A percentile compares a stretch with the other conserved stretches of the same genome.
phyloP scores from a whole-genome alignment of 2,329 filamentous ascomycete species.

The Salinomyces thailandicus region DNA sequence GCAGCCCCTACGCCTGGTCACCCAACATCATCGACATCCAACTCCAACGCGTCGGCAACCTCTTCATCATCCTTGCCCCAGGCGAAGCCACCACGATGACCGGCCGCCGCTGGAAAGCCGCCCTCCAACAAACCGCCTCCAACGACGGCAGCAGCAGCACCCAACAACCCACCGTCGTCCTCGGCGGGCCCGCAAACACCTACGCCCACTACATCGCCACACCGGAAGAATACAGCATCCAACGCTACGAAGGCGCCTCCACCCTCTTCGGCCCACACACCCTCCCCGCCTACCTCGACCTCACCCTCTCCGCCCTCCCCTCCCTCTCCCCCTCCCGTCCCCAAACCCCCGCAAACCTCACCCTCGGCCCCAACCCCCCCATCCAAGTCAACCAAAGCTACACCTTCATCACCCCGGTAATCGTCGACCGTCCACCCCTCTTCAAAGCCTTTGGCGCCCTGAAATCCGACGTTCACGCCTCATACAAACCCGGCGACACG shows the following conservation, averaged over 20 bases:
- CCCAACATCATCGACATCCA: slow-evolving; percentile 90
- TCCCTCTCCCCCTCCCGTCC: slow-evolving; percentile 1
- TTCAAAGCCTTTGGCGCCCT: slow-evolving; percentile 63
- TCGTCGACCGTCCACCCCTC: slow-evolving; percentile 57
- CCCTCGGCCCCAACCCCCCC: slow-evolving; percentile 54
- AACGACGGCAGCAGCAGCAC: slow-evolving; percentile 5
- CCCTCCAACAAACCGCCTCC: slow-evolving; percentile 47
- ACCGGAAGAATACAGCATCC: slow-evolving; percentile 68
- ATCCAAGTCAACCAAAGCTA: slow-evolving; percentile 68
- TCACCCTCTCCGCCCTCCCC: slow-evolving; percentile 53
- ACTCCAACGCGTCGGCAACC: slow-evolving; percentile 68
- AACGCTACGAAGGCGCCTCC: slow-evolving; percentile 90
- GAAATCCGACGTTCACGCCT: slow-evolving; percentile 42
- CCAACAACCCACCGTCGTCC: slow-evolving; percentile 57
- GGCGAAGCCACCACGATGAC: slow-evolving; percentile 91
- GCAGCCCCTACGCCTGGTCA: slow-evolving; percentile 70
- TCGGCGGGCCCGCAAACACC: slow-evolving; percentile 81
- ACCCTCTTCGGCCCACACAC: slow-evolving; percentile 79
- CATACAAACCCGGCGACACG: slow-evolving; percentile 44
- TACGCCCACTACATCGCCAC: slow-evolving; percentile 79
- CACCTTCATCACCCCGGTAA: slow-evolving; percentile 69
- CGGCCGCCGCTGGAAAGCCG: slow-evolving; percentile 72
- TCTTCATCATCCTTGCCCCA: slow-evolving; percentile 72
- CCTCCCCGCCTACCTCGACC: slow-evolving; percentile 76
- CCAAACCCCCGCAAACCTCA: slow-evolving; percentile 26